Base-by-base conservation (phyloP, 2,329 filamentous ascomycete species). In the Lecanicillium sp. region DNA sequence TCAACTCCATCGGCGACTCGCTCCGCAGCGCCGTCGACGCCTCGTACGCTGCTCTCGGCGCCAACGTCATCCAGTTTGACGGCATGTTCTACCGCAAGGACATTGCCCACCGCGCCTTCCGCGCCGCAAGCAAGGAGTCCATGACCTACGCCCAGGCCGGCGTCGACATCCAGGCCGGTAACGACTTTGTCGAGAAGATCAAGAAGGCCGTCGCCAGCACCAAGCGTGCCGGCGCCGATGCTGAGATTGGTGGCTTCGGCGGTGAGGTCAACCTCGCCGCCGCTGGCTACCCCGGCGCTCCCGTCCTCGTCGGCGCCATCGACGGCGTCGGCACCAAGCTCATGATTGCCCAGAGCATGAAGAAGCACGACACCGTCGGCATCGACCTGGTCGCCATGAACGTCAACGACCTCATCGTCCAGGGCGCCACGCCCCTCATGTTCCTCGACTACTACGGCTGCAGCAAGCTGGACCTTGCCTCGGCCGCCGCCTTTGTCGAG, bases 381-480 rank as follows among this genome's bases (percentile, higher is more conserved):
- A 90, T 98, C 58, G 93, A 98, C 64, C 79, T 98, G 29, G 93
- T 98, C 4, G 93, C 93, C 56, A 97, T 97, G 91, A 97, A 96
- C 66, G 93, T 97, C 63, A 98, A 98, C 67, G 93, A 98, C 62
- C 77, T 98, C 0, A 84, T 98, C 44, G 93, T 97, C 8, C 90
- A 97, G 71, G 93, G 93, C 47, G 93, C 93, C 11, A 88, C 93
- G 57, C 90, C 93, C 2, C 77, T 97, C 55, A 93, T 93, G 75
- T 97, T 98, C 78, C 83, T 97, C 53, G 93, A 98, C 72, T 97
- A 95, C 77, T 96, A 94, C 69, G 91, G 90, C 52, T 96, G 90
- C 75, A 90, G 87, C 66, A 86, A 85, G 65, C 79, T 98, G 19
- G 82, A 94, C 56, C 79, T 91, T 8, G 74, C 82, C 30, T 82